These are phyloP conservation scores for Trametes sp. DNA, from an alignment of 1,284 basidiomycete species.

Conservation along the genomic window DNA sequence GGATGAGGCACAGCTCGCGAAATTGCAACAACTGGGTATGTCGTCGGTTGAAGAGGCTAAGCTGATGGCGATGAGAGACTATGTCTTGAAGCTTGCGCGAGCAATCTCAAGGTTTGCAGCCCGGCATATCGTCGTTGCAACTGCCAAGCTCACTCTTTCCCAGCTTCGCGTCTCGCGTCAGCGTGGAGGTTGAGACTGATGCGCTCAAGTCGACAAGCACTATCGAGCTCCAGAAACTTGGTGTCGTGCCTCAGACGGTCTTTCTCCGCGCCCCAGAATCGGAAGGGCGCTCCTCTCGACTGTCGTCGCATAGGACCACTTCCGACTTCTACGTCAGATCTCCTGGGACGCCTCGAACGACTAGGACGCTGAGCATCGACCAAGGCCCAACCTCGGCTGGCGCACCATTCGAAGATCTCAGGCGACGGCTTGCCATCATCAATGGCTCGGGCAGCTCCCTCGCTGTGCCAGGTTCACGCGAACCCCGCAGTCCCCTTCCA, in stretches of 20 bases:
- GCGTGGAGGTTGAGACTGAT: constrained; percentile 67
- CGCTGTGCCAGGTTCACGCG: constrained; percentile 52
- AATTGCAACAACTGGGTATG: constrained; percentile 86
- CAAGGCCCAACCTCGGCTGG: constrained; percentile 41
- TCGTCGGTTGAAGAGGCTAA: constrained; percentile 81
- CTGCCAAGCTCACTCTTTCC: not conserved
- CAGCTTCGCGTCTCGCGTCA: constrained; percentile 71
- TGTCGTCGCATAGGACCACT: constrained; percentile 46
- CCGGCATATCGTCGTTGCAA: not conserved
- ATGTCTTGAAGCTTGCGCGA: constrained; percentile 85
- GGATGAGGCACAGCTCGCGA: constrained; percentile 77
- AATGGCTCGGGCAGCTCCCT: constrained; percentile 74
- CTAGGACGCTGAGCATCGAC: constrained; percentile 56
- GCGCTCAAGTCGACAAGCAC: constrained; percentile 71
- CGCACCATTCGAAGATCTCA: constrained; percentile 77
- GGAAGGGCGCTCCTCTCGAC: constrained; percentile 50
- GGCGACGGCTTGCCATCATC: constrained; percentile 71
- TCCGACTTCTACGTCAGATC: constrained; percentile 47
- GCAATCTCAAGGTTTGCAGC: constrained; percentile 61
- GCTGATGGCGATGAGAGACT: constrained; percentile 85
- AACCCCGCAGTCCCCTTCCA: constrained; percentile 50
- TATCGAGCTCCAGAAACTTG: constrained; percentile 82
- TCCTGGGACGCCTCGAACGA: constrained; percentile 55
- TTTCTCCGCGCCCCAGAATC: constrained; percentile 76
- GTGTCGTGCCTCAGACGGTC: constrained; percentile 94